Conservation (phyloP, 73 alveolate species). For the Diophrys sp. region DNA sequence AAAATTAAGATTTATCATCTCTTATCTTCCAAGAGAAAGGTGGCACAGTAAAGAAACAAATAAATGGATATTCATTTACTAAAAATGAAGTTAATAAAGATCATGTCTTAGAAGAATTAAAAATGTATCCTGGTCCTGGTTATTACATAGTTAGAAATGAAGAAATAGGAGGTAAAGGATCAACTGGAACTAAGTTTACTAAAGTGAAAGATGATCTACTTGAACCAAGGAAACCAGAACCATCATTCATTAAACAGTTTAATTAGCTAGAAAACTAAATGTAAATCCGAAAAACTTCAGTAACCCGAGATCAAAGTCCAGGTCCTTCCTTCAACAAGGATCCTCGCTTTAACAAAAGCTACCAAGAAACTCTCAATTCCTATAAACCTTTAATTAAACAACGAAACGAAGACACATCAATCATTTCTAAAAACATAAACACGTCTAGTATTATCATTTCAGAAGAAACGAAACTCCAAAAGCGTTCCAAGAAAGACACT, state of each 20-base stretch:
- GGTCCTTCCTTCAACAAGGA: background rate
- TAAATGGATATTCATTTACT: background rate
- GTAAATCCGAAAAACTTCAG: background rate
- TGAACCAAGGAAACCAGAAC: background rate
- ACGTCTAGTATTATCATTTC: background rate
- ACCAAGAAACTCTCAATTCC: background rate
- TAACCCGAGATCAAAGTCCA: background rate
- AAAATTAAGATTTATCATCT: background rate
- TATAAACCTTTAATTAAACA: background rate
- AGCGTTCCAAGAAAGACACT: background rate
- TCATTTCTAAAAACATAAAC: too few species aligned
- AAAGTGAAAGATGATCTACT: background rate
- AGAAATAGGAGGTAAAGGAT: background rate
- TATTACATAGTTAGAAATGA: background rate
- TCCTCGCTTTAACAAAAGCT: background rate
- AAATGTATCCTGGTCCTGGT: background rate
- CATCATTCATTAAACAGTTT: background rate
- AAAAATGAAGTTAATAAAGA: background rate
- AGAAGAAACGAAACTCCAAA: background rate
- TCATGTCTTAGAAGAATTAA: background rate
- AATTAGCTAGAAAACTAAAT: too few species aligned
- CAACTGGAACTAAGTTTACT: background rate
- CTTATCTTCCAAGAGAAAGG: background rate
- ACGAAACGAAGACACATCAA: background rate
- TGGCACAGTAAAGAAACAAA: background rate